Base-by-base conservation (phyloP, 108 stramenopile species). In the Pelagomonas calceolata region DNA sequence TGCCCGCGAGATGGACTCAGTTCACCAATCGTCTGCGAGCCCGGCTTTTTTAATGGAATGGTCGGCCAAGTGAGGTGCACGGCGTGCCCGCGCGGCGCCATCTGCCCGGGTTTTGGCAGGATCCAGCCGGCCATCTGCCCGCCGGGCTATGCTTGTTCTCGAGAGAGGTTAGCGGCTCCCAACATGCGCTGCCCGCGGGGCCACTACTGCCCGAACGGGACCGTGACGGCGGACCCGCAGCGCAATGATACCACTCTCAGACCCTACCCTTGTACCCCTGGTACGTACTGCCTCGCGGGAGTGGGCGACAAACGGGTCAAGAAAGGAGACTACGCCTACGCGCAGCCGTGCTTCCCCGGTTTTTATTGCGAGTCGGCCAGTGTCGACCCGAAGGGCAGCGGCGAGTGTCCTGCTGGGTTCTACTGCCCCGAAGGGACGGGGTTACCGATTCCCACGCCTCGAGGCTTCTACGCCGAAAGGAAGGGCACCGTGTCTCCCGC, bases 191-290 rank as follows among this genome's bases (percentile, higher is more conserved):
- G 89, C 70, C 87, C 89, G 31, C 86, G 86, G 35, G 91, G 91
- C 15, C 91, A 87, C 69, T 93, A 88, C 76, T 93, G 92, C 71
- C 79, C 67, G 46, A 87, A 82, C 68, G 91, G 91, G 32, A 91
- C 92, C 33, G 51, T 83, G 63, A 91, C 92, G 14, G 76, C 78
- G 45, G 87, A 87, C 32, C 84, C 84, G 26, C 85, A 85, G 68
- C 73, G 87, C 15, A 87, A 87, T 64, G 87, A 87, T 66, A 86
- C 87, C 14, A 84, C 85, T n/a, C 64, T 86, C n/a, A 68, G 87
- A 4, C 85, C 86, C 30, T 87, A 87, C 73, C 82, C 86, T 12
- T 87, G 86, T 72, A 37, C 74, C 10, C 81, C 86, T 5, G 86
- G 86, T 0, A 81, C 84, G 9, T 87, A 86, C 66, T 87, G 86